These are phyloP conservation scores for Pelargonium citronellum DNA, from an alignment of 441 rosid genomes.

Conservation along the genomic window DNA sequence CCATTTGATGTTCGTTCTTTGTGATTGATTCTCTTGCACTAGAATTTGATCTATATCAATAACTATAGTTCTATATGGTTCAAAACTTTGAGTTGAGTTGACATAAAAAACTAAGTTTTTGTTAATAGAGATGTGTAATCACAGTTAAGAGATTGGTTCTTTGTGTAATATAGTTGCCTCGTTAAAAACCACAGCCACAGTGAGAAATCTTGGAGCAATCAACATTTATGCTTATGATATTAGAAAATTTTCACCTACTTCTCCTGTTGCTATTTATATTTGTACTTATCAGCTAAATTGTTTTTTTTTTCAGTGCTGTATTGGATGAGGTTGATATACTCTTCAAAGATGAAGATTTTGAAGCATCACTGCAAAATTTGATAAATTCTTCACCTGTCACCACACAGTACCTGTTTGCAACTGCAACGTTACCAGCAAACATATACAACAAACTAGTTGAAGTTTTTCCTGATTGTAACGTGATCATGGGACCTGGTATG, in stretches of 20 bases:
- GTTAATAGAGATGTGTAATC: not conserved
- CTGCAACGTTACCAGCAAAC: slow-evolving; percentile 78
- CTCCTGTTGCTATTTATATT: not conserved
- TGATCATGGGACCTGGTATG: slow-evolving; percentile 84
- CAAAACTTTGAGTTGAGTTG: not conserved
- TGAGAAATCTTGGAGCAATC: not conserved
- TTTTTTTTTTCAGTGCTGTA: slow-evolving; percentile 53
- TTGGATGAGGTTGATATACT: slow-evolving; percentile 90
- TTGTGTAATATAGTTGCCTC: not conserved
- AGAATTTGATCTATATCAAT: not conserved
- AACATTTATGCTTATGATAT: no score
- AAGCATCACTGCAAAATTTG: slow-evolving; percentile 58
- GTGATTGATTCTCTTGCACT: not conserved
- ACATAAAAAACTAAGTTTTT: not conserved
- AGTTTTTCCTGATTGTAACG: slow-evolving; percentile 74
- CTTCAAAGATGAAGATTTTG: slow-evolving; percentile 72
- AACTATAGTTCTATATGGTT: not conserved
- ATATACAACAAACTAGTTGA: slow-evolving; percentile 76
- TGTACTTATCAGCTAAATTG: slow-evolving; percentile 10
- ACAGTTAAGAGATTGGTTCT: not conserved
- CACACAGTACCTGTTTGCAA: slow-evolving; percentile 74
- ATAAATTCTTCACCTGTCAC: slow-evolving; percentile 65
- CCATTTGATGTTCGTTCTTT: not conserved
- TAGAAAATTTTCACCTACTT: not conserved
- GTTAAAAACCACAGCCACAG: not conserved